Base-by-base conservation (phyloP, 2,329 filamentous ascomycete genomes). In the Pseudocercospora musae region DNA sequence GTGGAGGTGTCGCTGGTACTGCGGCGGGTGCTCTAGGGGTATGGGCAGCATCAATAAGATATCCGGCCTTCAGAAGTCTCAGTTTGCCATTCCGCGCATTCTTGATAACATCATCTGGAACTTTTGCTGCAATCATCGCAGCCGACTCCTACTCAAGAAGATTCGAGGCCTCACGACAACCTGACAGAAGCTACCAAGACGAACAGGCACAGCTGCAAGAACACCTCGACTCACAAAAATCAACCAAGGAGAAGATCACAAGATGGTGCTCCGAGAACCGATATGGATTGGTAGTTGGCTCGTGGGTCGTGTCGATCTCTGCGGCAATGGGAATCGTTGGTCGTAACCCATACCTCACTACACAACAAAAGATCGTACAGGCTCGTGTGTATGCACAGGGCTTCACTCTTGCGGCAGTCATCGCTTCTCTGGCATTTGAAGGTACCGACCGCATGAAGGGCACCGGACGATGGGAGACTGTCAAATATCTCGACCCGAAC, bases 381-480 rank as follows among this genome's bases (percentile, higher is more conserved):
- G 93, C 92, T 23, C 89, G 93, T 85, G 89, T 97, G 68, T 96
- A 96, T 78, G 93, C 93, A 3, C 93, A 97, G 81, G 92, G 90
- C 5, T 80, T 96, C 70, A 96, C 93, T 4, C 81, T 97, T 52
- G 90, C 89, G 66, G 91, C 96, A 57, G 82, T 97, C 60, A 85
- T 96, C 73, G 87, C 91, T 60, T 90, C 87, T 31, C 92, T 94
- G 52, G 89, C 87, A 10, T 89, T 97, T 71, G 93, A 97, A 85
- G 84, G 87, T 46, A 81, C 80, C 58, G 95, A 99, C 77, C 89
- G 89, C 68, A 88, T 87, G 74, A 85, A 85, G 73, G 91, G 91
- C 54, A 84, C 84, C 72, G 90, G 88, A 67, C 84, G 89, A 75
- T 96, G 90, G 90, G 89, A 96, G 84, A 95, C 90, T 1, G 84